Evolutionary conservation across 257 asterid species (phyloP).

Genomic region (Anisodus acutangulus): DNA sequence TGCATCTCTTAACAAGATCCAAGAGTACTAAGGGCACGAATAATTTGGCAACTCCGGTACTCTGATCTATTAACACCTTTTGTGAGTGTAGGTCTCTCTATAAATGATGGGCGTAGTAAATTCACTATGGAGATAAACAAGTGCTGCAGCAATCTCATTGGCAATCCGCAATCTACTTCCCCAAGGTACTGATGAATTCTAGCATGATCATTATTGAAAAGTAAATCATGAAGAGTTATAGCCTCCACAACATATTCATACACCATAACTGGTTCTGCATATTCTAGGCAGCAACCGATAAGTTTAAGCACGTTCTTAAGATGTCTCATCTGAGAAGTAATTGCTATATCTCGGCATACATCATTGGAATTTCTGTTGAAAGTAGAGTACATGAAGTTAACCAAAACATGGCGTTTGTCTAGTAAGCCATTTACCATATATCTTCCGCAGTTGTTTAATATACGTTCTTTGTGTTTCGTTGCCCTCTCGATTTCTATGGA

Average conservation of each 20-base stretch:
- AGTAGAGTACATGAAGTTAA: neutral
- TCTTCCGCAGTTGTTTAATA: neutral
- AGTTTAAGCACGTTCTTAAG: slow-evolving; percentile 31
- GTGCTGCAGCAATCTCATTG: slow-evolving; percentile 28
- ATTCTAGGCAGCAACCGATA: slow-evolving; percentile 33
- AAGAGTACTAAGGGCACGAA: too few relatives aligned
- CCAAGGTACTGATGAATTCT: slow-evolving; percentile 9
- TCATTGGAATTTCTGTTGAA: neutral
- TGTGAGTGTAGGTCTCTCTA: slow-evolving; percentile 20
- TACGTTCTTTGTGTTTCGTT: slow-evolving; percentile 1
- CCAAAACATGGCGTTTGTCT: neutral
- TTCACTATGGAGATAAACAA: slow-evolving; percentile 32
- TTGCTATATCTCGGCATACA: slow-evolving; percentile 29
- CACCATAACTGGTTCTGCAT: slow-evolving; percentile 29
- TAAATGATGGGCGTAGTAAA: slow-evolving; percentile 28
- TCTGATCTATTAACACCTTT: slow-evolving; percentile 29
- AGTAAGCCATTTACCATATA: slow-evolving; percentile 6
- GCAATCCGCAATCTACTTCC: slow-evolving; percentile 31
- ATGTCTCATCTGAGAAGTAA: slow-evolving; percentile 37
- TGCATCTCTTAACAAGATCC: neutral
- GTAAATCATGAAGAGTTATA: slow-evolving; percentile 19
- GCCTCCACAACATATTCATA: slow-evolving; percentile 21
- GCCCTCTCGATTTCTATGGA: slow-evolving; percentile 30
- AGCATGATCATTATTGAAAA: neutral
- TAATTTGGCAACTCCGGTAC: slow-evolving; percentile 28